Percentiles rank a stretch among this genome's conserved stretches.
Evolutionary conservation across 768 basidiomycete genomes (phyloP).

Genomic region (Strobilomyces dryophilus): DNA sequence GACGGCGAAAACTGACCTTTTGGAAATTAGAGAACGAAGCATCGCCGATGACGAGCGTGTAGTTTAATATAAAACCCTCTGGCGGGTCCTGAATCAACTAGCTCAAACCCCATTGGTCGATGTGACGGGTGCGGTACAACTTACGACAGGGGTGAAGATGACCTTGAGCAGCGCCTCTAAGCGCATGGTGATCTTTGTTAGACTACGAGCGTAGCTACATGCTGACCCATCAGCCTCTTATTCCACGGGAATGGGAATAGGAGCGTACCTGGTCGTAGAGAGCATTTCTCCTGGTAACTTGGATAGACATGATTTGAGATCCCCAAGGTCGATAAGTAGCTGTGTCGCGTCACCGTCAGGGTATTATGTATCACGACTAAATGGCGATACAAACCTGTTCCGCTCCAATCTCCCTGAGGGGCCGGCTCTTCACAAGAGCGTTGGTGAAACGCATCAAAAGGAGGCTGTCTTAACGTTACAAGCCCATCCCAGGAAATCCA

Average conservation of each 20-base stretch:
- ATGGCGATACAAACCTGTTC: slow-evolving; percentile 64
- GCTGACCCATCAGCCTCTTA: slow-evolving; percentile 11
- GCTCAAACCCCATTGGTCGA: background rate
- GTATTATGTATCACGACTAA: background rate
- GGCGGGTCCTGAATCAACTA: slow-evolving; percentile 66
- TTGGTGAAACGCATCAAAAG: slow-evolving; percentile 86
- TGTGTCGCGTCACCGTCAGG: slow-evolving; percentile 27
- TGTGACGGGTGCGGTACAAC: slow-evolving; percentile 22
- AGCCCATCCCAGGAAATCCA: background rate
- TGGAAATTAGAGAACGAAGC: slow-evolving; percentile 97
- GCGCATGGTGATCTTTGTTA: slow-evolving; percentile 75
- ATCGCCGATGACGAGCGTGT: slow-evolving; percentile 91
- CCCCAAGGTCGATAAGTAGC: slow-evolving; percentile 89
- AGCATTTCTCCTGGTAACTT: slow-evolving; percentile 77
- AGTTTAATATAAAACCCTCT: slow-evolving; percentile 94
- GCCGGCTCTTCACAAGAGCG: slow-evolving; percentile 83
- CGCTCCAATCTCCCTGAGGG: slow-evolving; percentile 88
- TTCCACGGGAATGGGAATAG: background rate
- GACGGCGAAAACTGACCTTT: slow-evolving; percentile 56
- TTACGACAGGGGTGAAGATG: slow-evolving; percentile 86
- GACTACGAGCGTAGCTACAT: slow-evolving; percentile 72
- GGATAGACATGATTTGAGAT: slow-evolving; percentile 75
- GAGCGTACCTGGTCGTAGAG: slow-evolving; percentile 49
- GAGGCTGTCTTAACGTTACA: slow-evolving; percentile 44
- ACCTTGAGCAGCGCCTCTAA: slow-evolving; percentile 94